A percentile compares a stretch with the other conserved stretches of the same genome.
phyloP scores from a whole-genome alignment of 345 rosid genomes.

The Xanthoceras sorbifolium region DNA sequence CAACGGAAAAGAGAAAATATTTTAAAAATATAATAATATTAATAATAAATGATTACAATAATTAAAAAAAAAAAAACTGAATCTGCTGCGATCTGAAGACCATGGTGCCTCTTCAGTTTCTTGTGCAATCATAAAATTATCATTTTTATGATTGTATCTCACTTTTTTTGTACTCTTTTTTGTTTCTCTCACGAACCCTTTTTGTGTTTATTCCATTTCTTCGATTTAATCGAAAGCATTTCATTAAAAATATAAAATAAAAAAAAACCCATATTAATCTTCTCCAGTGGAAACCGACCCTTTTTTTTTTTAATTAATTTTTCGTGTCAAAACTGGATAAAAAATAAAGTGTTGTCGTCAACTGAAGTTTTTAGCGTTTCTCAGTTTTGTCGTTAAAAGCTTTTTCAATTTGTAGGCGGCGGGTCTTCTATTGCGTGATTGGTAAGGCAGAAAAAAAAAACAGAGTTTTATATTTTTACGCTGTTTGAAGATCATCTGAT shows the following conservation, averaged over 20 bases:
- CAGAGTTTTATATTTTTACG: neutral
- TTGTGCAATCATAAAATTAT: neutral
- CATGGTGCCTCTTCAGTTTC: neutral
- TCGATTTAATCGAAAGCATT: neutral
- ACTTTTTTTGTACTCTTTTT: too few relatives aligned
- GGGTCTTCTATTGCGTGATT: conserved; percentile 20
- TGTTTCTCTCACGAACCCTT: neutral
- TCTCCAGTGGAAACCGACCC: too few relatives aligned
- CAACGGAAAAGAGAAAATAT: neutral
- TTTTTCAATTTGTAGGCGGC: conserved; percentile 18
- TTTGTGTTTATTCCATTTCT: neutral
- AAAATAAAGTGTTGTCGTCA: neutral
- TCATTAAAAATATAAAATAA: neutral
- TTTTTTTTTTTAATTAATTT: too few relatives aligned
- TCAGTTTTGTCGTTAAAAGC: conserved; percentile 7
- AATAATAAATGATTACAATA: neutral
- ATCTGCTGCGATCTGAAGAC: neutral
- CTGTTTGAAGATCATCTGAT: neutral
- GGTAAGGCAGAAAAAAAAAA: neutral
- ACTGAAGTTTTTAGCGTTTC: neutral
- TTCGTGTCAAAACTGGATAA: neutral
- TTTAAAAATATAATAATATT: neutral
- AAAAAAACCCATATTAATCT: neutral
- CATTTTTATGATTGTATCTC: neutral
- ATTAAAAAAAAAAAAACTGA: neutral